A percentile compares a stretch with the other conserved stretches of the same genome.
phyloP scores from a whole-genome alignment of 768 basidiomycete genomes.

The Sistotremastrum niveocremeum region DNA sequence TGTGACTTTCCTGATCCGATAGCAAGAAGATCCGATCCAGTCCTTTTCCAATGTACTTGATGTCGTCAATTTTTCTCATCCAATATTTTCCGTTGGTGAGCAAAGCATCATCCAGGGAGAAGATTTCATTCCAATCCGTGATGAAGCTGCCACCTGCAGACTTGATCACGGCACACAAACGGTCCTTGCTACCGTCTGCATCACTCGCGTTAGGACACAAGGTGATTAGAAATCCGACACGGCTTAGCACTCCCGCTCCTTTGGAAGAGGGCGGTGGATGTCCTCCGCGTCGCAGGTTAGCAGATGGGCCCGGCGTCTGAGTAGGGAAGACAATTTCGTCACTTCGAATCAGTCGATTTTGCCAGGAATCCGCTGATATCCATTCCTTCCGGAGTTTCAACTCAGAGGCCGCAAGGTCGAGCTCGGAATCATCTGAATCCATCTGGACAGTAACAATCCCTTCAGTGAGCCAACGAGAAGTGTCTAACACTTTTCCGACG shows the following conservation, averaged over 20 bases:
- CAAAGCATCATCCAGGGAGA: constrained; percentile 41
- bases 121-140: constrained; percentile 46
- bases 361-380: background rate
- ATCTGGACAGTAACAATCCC: too few species aligned
- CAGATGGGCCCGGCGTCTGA: background rate
- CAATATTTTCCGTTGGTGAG: constrained; percentile 34
- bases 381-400: background rate
- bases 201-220: constrained; percentile 25
- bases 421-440: constrained; percentile 1
- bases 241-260: background rate
- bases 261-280: background rate
- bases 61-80: constrained; percentile 34
- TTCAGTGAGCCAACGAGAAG: too few species aligned
- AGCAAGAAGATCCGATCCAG: constrained; percentile 50
- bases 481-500: too few species aligned
- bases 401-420: constrained; percentile 17
- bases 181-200: constrained; percentile 27
- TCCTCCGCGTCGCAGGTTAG: constrained; percentile 2
- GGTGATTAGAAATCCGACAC: constrained; percentile 45
- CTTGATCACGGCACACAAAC: constrained; percentile 30
- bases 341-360: too few species aligned
- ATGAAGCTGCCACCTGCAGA: constrained; percentile 41
- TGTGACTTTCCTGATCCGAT: constrained; percentile 51
- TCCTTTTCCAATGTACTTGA: constrained; percentile 29
- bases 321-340: too few species aligned